Evolutionary conservation across 176 grass and related monocot genomes (phyloP).

Genomic region (Aechmea fasciata): DNA sequence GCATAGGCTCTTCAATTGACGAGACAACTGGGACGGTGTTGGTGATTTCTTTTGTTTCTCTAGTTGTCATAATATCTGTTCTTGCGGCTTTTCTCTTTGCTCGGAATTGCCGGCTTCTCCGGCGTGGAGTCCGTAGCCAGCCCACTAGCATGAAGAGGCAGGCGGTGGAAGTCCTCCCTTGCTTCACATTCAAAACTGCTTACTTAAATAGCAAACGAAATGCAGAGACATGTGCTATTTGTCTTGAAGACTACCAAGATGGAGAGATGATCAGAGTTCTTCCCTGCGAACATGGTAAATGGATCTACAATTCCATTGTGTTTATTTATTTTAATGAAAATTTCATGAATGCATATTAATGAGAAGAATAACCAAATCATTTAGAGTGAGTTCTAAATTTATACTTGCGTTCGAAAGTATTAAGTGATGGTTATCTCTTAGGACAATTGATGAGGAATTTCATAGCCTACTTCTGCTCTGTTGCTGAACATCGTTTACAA

Average conservation of each 20-base stretch:
- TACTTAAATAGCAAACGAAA: slow-evolving; percentile 37
- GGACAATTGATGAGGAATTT: background rate
- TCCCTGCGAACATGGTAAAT: slow-evolving; percentile 81
- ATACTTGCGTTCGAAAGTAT: background rate
- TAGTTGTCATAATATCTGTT: slow-evolving; percentile 82
- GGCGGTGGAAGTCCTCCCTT: slow-evolving; percentile 60
- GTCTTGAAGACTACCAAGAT: slow-evolving; percentile 78
- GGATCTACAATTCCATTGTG: background rate
- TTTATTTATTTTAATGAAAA: slow-evolving; percentile 1
- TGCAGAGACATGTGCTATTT: slow-evolving; percentile 61
- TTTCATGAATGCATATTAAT: background rate
- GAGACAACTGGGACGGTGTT: slow-evolving; percentile 79
- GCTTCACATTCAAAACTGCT: slow-evolving; percentile 33
- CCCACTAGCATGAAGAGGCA: slow-evolving; percentile 59
- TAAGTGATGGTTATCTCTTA: background rate
- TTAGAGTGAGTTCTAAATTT: background rate
- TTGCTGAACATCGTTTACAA: too few relatives aligned
- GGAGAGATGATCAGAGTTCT: slow-evolving; percentile 65
- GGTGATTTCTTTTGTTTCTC: slow-evolving; percentile 79
- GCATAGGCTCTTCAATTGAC: slow-evolving; percentile 71
- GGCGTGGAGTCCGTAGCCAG: slow-evolving; percentile 34
- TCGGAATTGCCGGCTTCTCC: slow-evolving; percentile 76
- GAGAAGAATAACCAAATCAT: background rate
- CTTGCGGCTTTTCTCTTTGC: slow-evolving; percentile 76
- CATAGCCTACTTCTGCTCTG: too few relatives aligned